phyloP scores from a whole-genome alignment of 2,329 filamentous ascomycete species.

The Sclerotinia sclerotiorum region DNA sequence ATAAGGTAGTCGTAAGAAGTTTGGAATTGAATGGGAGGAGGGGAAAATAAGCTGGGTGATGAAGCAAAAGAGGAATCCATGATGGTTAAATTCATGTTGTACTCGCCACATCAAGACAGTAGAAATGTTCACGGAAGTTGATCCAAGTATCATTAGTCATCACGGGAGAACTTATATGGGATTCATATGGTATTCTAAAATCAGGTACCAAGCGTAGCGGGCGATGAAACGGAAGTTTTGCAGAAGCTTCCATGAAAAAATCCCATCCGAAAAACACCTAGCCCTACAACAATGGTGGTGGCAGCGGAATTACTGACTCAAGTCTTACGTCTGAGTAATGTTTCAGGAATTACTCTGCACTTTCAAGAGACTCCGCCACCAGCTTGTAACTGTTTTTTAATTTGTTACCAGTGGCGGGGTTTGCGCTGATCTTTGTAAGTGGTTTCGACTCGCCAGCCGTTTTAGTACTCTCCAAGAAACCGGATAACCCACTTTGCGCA shows the following conservation, averaged over 20 bases:
- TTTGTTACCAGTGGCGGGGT: not conserved
- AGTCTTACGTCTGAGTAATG: slow-evolving; percentile 5
- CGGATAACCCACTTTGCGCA: slow-evolving; percentile 4
- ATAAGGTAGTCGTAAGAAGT: not conserved
- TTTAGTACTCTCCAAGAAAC: not conserved
- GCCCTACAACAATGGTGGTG: not conserved
- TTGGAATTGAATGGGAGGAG: not conserved
- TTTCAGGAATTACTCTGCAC: slow-evolving; percentile 6
- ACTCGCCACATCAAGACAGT: not conserved
- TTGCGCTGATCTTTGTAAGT: slow-evolving; percentile 1
- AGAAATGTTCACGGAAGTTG: not conserved
- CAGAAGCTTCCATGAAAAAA: not conserved
- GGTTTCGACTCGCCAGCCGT: not conserved
- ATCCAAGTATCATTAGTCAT: not conserved
- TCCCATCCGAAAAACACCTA: not conserved
- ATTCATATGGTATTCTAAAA: slow-evolving; percentile 2
- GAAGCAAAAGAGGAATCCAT: not conserved
- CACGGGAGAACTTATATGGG: not conserved
- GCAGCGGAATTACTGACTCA: not conserved
- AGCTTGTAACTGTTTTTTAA: not conserved
- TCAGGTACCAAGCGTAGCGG: slow-evolving; percentile 3
- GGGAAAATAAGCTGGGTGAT: not conserved
- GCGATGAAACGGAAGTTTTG: not conserved
- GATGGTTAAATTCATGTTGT: not conserved
- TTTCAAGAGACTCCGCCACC: slow-evolving; percentile 1